Evolutionary conservation across 2,329 filamentous ascomycete species (phyloP).

Genomic region (Septoria linicola): DNA sequence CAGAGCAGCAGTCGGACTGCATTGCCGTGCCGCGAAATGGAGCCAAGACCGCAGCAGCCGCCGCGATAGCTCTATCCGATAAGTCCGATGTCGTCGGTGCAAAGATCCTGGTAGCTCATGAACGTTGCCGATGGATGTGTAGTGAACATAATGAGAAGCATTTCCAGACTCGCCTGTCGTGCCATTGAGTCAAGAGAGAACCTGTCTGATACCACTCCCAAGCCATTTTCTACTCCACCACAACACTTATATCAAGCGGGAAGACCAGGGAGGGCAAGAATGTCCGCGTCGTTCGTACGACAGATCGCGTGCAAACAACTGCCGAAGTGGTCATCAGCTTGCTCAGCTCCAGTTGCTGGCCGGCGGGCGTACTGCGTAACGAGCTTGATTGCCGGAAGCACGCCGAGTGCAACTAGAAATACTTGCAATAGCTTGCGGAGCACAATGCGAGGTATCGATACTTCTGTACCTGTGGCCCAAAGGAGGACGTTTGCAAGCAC

Average conservation of each 20-base stretch:
- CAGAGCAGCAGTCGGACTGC: no score
- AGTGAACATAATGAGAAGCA: no score
- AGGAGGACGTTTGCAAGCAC: conserved; percentile 20
- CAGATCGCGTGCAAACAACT: conserved; percentile 6
- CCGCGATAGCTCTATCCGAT: no score
- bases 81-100: conserved; percentile 7
- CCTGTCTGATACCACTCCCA: not conserved
- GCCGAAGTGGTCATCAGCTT: conserved; percentile 15
- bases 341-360: conserved; percentile 11
- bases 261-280: not conserved
- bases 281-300: conserved; percentile 18
- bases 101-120: not conserved
- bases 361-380: conserved; percentile 10
- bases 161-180: not conserved
- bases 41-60: no score
- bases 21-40: no score
- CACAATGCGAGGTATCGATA: conserved; percentile 4
- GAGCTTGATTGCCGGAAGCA: conserved; percentile 6
- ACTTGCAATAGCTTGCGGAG: not conserved
- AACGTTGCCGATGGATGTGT: no score
- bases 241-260: not conserved
- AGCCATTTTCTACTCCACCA: not conserved
- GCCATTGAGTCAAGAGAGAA: not conserved
- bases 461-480: not conserved
- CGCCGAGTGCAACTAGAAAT: conserved; percentile 1